Evolutionary conservation across 257 asterid species (phyloP).

Genomic region (Gentiana dahurica): DNA sequence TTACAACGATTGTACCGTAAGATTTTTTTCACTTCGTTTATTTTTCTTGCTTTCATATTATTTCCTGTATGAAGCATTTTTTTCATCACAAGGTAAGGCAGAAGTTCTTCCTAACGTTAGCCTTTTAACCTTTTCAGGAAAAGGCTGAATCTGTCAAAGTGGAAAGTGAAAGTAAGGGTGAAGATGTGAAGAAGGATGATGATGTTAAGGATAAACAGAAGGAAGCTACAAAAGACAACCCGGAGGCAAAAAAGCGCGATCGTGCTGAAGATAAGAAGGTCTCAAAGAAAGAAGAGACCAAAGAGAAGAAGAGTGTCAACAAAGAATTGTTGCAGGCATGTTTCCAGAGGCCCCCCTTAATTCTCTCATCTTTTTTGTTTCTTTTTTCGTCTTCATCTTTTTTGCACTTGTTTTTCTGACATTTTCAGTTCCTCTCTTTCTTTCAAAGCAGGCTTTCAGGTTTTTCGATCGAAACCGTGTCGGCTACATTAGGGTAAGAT

Average conservation of each 20-base stretch:
- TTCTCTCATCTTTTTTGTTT: not conserved
- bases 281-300: slow-evolving; percentile 32
- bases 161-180: slow-evolving; percentile 22
- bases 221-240: slow-evolving; percentile 19
- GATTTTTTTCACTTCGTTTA: no score
- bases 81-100: no score
- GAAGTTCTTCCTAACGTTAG: no score
- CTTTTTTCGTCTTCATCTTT: not conserved
- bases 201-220: slow-evolving; percentile 22
- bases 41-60: no score
- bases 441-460: slow-evolving; percentile 75
- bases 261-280: slow-evolving; percentile 25
- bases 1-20: no score
- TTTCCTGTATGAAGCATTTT: no score
- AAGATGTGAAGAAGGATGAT: slow-evolving; percentile 12
- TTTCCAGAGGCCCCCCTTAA: slow-evolving; percentile 8
- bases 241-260: slow-evolving; percentile 17
- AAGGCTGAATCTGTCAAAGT: slow-evolving; percentile 23
- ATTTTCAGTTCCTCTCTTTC: slow-evolving; percentile 5
- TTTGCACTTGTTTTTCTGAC: not conserved
- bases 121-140: slow-evolving; percentile 21
- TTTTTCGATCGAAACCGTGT: slow-evolving; percentile 88
- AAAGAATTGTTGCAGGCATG: slow-evolving; percentile 72
- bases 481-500: slow-evolving; percentile 71
- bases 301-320: slow-evolving; percentile 29